Percentiles rank a stretch among this genome's conserved stretches.
Conservation (phyloP, 2,329 filamentous ascomycete species). For the Blastomyces silverae region DNA sequence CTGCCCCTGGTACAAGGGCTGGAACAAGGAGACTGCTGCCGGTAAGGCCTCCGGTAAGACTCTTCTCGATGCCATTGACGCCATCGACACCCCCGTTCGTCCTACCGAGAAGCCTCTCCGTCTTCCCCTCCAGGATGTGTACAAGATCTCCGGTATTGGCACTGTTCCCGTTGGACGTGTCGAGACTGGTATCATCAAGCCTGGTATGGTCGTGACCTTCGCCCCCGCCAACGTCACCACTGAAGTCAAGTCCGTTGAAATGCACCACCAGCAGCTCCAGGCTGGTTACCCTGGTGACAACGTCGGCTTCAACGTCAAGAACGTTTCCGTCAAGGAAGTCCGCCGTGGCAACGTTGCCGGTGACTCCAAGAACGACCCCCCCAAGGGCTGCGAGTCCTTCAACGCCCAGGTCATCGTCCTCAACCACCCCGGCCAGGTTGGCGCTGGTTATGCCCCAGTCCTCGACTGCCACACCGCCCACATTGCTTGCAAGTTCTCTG, state of each 20-base stretch:
- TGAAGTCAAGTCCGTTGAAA: conserved; percentile 99
- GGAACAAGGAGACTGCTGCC: conserved; percentile 96
- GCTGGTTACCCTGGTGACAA: conserved; percentile 99
- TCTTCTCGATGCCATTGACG: conserved; percentile 97
- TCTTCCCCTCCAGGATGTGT: conserved; percentile 99
- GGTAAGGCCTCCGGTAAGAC: conserved; percentile 89
- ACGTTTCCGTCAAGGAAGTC: conserved; percentile 99
- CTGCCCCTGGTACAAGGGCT: conserved; percentile 99
- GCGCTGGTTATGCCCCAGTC: conserved; percentile 97
- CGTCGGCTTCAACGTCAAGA: conserved; percentile 99
- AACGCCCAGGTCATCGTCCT: conserved; percentile 99
- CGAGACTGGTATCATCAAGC: conserved; percentile 95
- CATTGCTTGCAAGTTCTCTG: conserved; percentile 99
- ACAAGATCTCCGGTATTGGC: conserved; percentile 99
- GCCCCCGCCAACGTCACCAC: conserved; percentile 98
- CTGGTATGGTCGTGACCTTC: conserved; percentile 84
- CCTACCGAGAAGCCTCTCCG: conserved; percentile 99
- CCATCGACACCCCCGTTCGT: conserved; percentile 86
- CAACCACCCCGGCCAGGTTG: conserved; percentile 99
- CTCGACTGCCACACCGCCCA: conserved; percentile 99
- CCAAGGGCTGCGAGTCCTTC: conserved; percentile 83
- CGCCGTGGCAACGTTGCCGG: conserved; percentile 99
- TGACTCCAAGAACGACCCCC: conserved; percentile 99
- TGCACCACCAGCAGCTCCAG: conserved; percentile 98
- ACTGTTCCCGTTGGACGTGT: conserved; percentile 99